Evolutionary conservation across 2,329 filamentous ascomycete species (phyloP), one percentile per base, ranked within the genome.

Genomic region (Stachybotrys chlorohalonatus): DNA sequence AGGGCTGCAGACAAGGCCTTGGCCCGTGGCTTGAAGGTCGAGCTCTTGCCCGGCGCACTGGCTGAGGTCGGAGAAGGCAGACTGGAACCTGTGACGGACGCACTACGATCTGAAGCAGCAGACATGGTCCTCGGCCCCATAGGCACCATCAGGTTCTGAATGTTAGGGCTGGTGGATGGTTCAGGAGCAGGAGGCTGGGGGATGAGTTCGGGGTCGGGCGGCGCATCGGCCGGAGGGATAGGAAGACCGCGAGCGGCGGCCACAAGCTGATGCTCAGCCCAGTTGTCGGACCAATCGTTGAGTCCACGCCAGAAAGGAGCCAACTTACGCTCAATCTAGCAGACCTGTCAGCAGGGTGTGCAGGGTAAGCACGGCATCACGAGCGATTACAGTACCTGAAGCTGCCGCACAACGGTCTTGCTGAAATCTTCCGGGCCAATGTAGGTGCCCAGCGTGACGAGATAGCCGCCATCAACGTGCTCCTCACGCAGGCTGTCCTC

Each of bases 241-340:
- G 89, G 83, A 54, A 95, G 80, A 17, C 90, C 92, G 64, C 90
- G 84, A 52, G 87, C 94, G 30, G 90, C 91, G 55, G 93, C 91
- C 63, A 96, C 84, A n/a, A 99, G 83, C 71, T 99, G 94, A 70
- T 94, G 86, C 66, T 99, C 94, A 11, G 90, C 88, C 94, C 94
- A 99, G 53, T 83, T 88, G 24, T 89, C 82, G 15, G 86, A 87
- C 70, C 94, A 90, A 69, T 97, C 92, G 59, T 96, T 87, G 5
- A 99, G 76, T 6, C 94, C 94, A 66, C 87, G 86, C 91, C 93
- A 99, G 70, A 99, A 99, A 0, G 94, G 94, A 47, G 94, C 94
- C 58, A 99, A 73, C 58, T 88, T 86, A 62, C 94, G 83, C 72
- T 99, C 94, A 68, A 99, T 91, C 93, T 97, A 58, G 49, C 57